Evolutionary conservation across 2,329 filamentous ascomycete genomes (phyloP), one percentile per base, ranked within the genome.

Genomic region (Polychaeton citri): DNA sequence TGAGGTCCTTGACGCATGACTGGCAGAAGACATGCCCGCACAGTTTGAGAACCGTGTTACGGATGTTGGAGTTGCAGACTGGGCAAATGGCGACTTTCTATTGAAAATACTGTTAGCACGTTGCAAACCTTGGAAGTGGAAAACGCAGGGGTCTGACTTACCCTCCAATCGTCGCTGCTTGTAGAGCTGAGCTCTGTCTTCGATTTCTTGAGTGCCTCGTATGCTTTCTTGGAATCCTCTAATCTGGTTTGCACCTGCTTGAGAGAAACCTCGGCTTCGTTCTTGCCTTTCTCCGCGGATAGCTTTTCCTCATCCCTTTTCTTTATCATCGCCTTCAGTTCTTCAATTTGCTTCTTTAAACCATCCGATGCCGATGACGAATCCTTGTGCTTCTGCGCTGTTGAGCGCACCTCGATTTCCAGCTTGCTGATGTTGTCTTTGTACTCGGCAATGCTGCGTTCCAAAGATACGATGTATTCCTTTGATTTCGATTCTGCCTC

Each of bases 11-110:
- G 17, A 96, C 81, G 55, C 90, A 98, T 33, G 77, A 72, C 53
- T 79, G 79, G 70, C 90, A 98, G 60, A 96, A 94, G 33, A 93
- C 74, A 59, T 98, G 90, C 2, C 90, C 90, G 58, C 90, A 98
- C 1, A 83, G 86, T 63, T 90, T 92, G 57, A 98, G 72, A 7
- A 80, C 81, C 1, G 87, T 93, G 54, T 96, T 85, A 61, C 96
- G 96, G 65, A 95, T 87, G 47, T 88, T 84, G 52, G 76, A 80
- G 48, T 85, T 83, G 64, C 92, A 98, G 34, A 96, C 83, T 8
- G 85, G 84, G 65, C 90, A 98, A 35, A 93, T 75, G 20, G 83
- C 80, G 59, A 90, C 72, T 51, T 71, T 70, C 79, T 84, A 50
- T 39, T 10, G 28, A 6, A 30, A 32, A 20, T 32, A 21, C 33